phyloP scores from a whole-genome alignment of 192 early-diverging fungal genomes.

The Backusella psychrophila region DNA sequence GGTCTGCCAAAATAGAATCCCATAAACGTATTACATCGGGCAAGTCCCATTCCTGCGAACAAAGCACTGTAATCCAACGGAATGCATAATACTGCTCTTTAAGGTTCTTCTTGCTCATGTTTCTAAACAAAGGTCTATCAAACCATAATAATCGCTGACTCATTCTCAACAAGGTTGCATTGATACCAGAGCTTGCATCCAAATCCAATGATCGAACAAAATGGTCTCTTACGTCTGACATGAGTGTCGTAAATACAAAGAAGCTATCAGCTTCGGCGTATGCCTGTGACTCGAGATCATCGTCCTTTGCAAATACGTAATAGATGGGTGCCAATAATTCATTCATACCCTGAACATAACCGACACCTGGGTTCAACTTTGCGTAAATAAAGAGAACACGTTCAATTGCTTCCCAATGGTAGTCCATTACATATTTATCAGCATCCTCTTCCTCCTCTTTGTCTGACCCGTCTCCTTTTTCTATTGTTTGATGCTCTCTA shows the following conservation, averaged over 20 bases:
- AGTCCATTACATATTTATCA: slow-evolving; percentile 42
- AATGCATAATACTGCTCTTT: slow-evolving; percentile 72
- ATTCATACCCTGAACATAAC: slow-evolving; percentile 89
- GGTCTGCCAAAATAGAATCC: slow-evolving; percentile 75
- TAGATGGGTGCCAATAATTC: slow-evolving; percentile 79
- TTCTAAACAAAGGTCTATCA: slow-evolving; percentile 56
- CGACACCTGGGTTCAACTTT: slow-evolving; percentile 75
- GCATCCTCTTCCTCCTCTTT: neutral
- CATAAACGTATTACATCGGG: slow-evolving; percentile 77
- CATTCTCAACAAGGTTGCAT: slow-evolving; percentile 57
- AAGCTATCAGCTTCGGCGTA: slow-evolving; percentile 81
- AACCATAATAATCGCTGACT: slow-evolving; percentile 46
- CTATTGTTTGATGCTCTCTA: slow-evolving; percentile 5
- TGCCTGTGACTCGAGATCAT: slow-evolving; percentile 30
- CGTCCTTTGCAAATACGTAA: slow-evolving; percentile 64
- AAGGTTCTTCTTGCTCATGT: slow-evolving; percentile 56
- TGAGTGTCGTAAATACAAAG: slow-evolving; percentile 64
- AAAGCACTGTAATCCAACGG: slow-evolving; percentile 76
- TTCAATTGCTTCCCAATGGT: slow-evolving; percentile 78
- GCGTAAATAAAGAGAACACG: slow-evolving; percentile 77
- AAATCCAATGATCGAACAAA: slow-evolving; percentile 74
- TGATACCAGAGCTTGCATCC: slow-evolving; percentile 53
- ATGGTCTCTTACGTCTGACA: slow-evolving; percentile 73
- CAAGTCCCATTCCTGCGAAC: slow-evolving; percentile 71
- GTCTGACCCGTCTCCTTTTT: neutral